A percentile compares a stretch with the other conserved stretches of the same genome.
Evolutionary conservation across 2,329 filamentous ascomycete species (phyloP).

Genomic region (Cadophora sp.): DNA sequence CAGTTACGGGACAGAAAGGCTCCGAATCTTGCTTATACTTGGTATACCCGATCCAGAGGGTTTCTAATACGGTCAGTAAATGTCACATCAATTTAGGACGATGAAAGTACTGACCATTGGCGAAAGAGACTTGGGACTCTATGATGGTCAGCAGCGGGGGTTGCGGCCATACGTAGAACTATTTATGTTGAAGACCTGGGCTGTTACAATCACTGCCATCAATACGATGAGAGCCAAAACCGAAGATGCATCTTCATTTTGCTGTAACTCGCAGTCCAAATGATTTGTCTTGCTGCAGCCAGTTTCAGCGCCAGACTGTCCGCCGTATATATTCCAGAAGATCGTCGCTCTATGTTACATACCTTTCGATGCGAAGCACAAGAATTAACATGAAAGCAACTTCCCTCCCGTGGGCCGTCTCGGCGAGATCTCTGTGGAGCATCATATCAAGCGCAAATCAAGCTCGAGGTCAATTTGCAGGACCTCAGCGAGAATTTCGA

Average conservation of each 20-base stretch:
- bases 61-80: conserved; percentile 4
- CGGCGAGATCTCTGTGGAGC: background rate
- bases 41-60: conserved; percentile 9
- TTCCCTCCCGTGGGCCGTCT: background rate
- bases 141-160: background rate
- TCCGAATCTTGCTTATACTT: conserved; percentile 5
- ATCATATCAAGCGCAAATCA: background rate
- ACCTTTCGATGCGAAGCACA: background rate
- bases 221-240: background rate
- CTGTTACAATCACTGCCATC: background rate
- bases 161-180: background rate
- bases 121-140: background rate
- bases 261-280: background rate
- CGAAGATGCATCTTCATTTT: background rate
- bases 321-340: background rate
- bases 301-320: background rate
- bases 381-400: background rate
- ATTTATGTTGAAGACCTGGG: background rate
- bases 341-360: background rate
- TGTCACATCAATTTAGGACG: background rate
- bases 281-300: background rate
- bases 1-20: conserved; percentile 2
- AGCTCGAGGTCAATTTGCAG: too few species aligned
- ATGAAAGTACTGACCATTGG: conserved; percentile 6
- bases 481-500: background rate